phyloP scores from a whole-genome alignment of 768 basidiomycete species.

The Amanita molliuscula region DNA sequence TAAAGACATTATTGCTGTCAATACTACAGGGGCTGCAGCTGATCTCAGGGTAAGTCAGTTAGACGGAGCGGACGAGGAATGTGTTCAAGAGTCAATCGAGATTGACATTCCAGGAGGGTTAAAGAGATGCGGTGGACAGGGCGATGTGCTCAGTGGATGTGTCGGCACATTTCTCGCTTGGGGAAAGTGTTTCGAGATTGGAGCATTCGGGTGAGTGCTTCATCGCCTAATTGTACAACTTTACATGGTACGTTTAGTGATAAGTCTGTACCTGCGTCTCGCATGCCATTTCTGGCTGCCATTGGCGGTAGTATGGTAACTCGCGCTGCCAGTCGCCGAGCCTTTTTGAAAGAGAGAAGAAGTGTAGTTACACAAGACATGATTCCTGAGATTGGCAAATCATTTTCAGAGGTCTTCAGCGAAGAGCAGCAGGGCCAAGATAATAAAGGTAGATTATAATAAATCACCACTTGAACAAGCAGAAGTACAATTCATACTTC shows the following conservation, averaged over 20 bases:
- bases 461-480: neutral
- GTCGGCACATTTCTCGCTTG: slow-evolving; percentile 90
- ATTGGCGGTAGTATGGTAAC: slow-evolving; percentile 85
- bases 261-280: slow-evolving; percentile 40
- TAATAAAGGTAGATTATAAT: slow-evolving; percentile 17
- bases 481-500: neutral
- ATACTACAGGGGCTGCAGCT: slow-evolving; percentile 49
- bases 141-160: slow-evolving; percentile 83
- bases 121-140: slow-evolving; percentile 94
- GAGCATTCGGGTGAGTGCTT: slow-evolving; percentile 60
- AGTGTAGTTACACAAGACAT: slow-evolving; percentile 79
- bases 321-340: slow-evolving; percentile 66
- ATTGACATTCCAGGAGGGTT: slow-evolving; percentile 70
- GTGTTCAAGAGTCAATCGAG: slow-evolving; percentile 47
- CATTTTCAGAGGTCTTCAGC: slow-evolving; percentile 69
- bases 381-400: slow-evolving; percentile 49
- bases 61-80: slow-evolving; percentile 35
- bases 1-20: slow-evolving; percentile 71
- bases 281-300: slow-evolving; percentile 77
- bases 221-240: neutral
- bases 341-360: slow-evolving; percentile 69
- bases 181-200: slow-evolving; percentile 88
- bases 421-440: slow-evolving; percentile 31
- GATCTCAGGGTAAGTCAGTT: slow-evolving; percentile 33
- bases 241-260: slow-evolving; percentile 29